Base-by-base conservation (phyloP, 345 rosid species). In the Sonneratia alba region DNA sequence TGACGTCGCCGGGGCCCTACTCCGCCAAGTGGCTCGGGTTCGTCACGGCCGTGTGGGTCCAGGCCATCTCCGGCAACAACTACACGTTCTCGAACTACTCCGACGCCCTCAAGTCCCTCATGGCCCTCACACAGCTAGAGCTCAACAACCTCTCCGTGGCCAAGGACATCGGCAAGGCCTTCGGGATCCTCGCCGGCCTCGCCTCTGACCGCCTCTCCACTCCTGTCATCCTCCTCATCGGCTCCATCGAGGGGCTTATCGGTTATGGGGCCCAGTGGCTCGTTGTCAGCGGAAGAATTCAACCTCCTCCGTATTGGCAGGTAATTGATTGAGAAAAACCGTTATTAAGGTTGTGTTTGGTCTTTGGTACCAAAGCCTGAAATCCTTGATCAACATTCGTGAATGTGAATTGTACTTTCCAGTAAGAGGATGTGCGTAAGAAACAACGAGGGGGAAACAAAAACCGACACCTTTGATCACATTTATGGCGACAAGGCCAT, bases 251-350 rank as follows among this genome's bases (percentile, higher is more conserved):
- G 80, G 98, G 98, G 2, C 68, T 94, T 36, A 56, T 92, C 6
- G 99, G 97, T 7, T 95, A 95, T 61, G 99, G 99, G 0, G 88
- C 77, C 19, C 99, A 95, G 70, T 95, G 97, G 97, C 93, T 92
- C 0, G 97, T 95, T 37, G 97, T 95, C 66, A 90, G 97, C 72
- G 69, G 70, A 21, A 79, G 84, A 59, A 86, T 90, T 48, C 70
- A 68, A 68, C 77, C 97, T 0, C 85, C 92, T 16, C 47, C 99
- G 21, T 92, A 95, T 55, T 95, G 99, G 99, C 97, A 89, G 97
- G 97, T 89, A 73, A 68, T 16, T 19, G 1, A 21, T 3, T 4
- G 18, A 14, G 3, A 13, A 48, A 12, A 48, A 48, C 53, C 53
- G 18, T 48, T 3, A 14, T 21, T 53, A 53, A 18, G 59, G 59